Evolutionary conservation across 108 stramenopile genomes (phyloP).

Genomic region (Pseudonitzschia delicatissima): DNA sequence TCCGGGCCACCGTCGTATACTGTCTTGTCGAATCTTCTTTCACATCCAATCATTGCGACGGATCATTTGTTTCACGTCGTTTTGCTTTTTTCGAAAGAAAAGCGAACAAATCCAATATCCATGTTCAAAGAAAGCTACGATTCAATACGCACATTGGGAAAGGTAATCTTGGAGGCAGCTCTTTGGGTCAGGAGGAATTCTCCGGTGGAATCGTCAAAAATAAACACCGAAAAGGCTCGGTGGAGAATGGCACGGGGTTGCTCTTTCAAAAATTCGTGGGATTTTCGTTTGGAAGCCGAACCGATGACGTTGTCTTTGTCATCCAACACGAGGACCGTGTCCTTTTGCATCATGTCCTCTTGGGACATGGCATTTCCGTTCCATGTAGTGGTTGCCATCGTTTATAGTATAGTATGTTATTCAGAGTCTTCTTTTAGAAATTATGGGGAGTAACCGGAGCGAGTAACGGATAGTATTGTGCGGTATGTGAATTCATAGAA

Average conservation of each 20-base stretch:
- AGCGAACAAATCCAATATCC: neutral
- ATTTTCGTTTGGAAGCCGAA: slow-evolving; percentile 60
- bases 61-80: neutral
- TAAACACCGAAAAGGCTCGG: slow-evolving; percentile 97
- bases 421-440: too few species aligned
- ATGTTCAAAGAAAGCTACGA: neutral
- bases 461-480: too few species aligned
- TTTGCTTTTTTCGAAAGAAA: neutral
- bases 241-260: slow-evolving; percentile 86
- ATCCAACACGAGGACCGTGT: slow-evolving; percentile 84
- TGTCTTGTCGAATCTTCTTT: too few species aligned
- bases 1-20: too few species aligned
- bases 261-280: slow-evolving; percentile 63
- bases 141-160: slow-evolving; percentile 79
- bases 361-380: slow-evolving; percentile 72
- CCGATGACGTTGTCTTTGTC: slow-evolving; percentile 77
- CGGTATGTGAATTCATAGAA: too few species aligned
- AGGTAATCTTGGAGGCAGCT: slow-evolving; percentile 94
- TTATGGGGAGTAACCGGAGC: too few species aligned
- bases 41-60: neutral
- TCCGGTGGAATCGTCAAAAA: slow-evolving; percentile 88
- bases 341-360: slow-evolving; percentile 77
- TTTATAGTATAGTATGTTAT: too few species aligned
- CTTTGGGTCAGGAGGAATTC: slow-evolving; percentile 94
- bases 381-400: slow-evolving; percentile 41